Evolutionary conservation across 2,329 filamentous ascomycete species (phyloP), one percentile per base, ranked within the genome.

Genomic region (Trichoderma hamatum): DNA sequence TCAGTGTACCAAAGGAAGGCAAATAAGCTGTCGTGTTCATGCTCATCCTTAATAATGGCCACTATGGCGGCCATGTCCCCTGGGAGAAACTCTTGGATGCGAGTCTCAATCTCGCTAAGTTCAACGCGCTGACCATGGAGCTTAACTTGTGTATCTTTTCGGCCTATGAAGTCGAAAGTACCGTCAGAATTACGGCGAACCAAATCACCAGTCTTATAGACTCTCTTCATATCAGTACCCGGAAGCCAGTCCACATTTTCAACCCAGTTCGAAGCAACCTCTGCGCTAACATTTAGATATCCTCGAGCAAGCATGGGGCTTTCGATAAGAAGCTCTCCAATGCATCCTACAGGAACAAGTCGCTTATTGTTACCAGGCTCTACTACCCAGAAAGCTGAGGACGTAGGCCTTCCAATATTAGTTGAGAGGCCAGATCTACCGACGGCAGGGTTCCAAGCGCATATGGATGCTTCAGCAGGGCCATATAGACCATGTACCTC

Each of bases 251-350:
- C 59, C 26, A 70, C 69, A 11, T 69, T 64, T 11, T 68, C 59
- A 51, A 70, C 58, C 69, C 69, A 70, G n/a, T 70, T 70, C 2
- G 65, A 58, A 28, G 71, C 70, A 24, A 72, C 69, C 1, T 72
- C 71, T 2, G 71, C 69, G 5, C 28, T 69, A 11, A 39, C 68
- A 21, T 55, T 65, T 11, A 72, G 49, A 28, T 72, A 72, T n/a
- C 72, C 72, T 3, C 73, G 69, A 11, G 73, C 72, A 19, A 75
- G 71, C 14, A 72, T 70, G 3, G 71, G 70, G 2, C 72, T 72
- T 55, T 74, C 72, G 28, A 75, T 72, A 5, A 74, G 62, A 6
- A 74, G 70, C 36, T 75, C 73, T 4, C 73, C 73, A 2, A 73
- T 51, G 7, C 67, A 67, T 24, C 71, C 68, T 54, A 74, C 65